Conservation (phyloP, 805 yeast genomes). For the Kazachstania viticola region DNA sequence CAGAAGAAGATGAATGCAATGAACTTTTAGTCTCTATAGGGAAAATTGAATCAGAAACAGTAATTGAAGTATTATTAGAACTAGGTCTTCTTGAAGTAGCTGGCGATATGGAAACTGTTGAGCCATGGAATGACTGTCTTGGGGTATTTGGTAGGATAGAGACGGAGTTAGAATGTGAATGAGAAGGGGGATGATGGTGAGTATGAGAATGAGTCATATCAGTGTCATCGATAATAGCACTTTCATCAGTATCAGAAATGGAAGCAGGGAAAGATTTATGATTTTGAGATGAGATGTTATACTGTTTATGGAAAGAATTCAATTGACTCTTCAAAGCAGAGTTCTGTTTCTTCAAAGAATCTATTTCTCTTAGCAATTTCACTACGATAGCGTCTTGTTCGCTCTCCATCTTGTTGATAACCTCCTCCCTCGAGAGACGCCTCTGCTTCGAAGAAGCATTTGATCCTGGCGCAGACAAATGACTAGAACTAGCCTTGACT, state of each 20-base stretch:
- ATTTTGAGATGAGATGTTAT: too few species aligned
- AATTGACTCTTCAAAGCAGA: conserved; percentile 24
- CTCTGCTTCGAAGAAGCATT: conserved; percentile 1
- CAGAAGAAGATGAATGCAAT: neutral
- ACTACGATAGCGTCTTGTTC: conserved; percentile 56
- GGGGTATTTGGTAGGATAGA: neutral
- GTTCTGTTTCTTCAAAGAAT: conserved; percentile 37
- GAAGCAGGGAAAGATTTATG: too few species aligned
- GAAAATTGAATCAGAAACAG: neutral
- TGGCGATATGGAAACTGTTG: neutral
- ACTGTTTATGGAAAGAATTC: neutral
- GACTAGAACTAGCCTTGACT: too few species aligned
- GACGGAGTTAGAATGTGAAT: neutral
- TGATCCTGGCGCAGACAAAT: neutral
- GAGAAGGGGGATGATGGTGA: too few species aligned
- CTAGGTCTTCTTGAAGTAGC: neutral
- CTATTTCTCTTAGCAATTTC: conserved; percentile 42
- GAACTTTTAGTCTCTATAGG: neutral
- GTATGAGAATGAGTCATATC: too few species aligned
- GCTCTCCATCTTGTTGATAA: conserved; percentile 48
- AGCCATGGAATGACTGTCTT: neutral
- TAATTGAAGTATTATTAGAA: neutral
- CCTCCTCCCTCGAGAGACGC: conserved; percentile 30
- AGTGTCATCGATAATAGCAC: too few species aligned
- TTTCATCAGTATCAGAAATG: too few species aligned